These are phyloP conservation scores for Ceratorhiza oryzae-sativae DNA, from an alignment of 1,284 basidiomycete species.

Conservation along the genomic window DNA sequence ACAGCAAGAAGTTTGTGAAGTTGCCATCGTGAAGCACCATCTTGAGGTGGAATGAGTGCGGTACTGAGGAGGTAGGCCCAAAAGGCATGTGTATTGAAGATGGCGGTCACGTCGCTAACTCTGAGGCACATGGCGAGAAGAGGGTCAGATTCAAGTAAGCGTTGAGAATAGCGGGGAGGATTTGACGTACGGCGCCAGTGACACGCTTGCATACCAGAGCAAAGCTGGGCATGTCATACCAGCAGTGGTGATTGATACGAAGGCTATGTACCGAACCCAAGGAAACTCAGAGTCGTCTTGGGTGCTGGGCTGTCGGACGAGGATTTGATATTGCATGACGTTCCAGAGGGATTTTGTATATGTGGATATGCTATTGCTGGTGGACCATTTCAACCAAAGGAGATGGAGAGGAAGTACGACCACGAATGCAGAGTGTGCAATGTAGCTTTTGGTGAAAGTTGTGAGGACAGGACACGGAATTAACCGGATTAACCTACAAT, in stretches of 20 bases:
- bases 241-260: slow-evolving; percentile 61
- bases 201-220: slow-evolving; percentile 75
- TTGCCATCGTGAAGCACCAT: slow-evolving; percentile 61
- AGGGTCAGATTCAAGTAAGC: slow-evolving; percentile 21
- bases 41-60: slow-evolving; percentile 61
- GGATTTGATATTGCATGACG: slow-evolving; percentile 63
- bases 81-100: slow-evolving; percentile 87
- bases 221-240: slow-evolving; percentile 68
- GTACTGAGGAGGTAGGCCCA: slow-evolving; percentile 75
- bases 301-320: slow-evolving; percentile 42
- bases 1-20: slow-evolving; percentile 69
- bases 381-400: slow-evolving; percentile 61
- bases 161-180: slow-evolving; percentile 25
- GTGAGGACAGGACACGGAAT: neutral
- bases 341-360: slow-evolving; percentile 60
- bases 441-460: slow-evolving; percentile 59
- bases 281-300: slow-evolving; percentile 53
- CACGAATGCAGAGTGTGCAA: slow-evolving; percentile 71
- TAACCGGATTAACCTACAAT: slow-evolving; percentile 60
- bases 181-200: slow-evolving; percentile 70
- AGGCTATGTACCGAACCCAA: slow-evolving; percentile 53
- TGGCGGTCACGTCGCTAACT: slow-evolving; percentile 78
- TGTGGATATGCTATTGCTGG: slow-evolving; percentile 56
- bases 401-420: slow-evolving; percentile 76
- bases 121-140: slow-evolving; percentile 50